These are phyloP conservation scores for Megacollybia marginata DNA, from an alignment of 768 basidiomycete genomes.

Conservation along the genomic window DNA sequence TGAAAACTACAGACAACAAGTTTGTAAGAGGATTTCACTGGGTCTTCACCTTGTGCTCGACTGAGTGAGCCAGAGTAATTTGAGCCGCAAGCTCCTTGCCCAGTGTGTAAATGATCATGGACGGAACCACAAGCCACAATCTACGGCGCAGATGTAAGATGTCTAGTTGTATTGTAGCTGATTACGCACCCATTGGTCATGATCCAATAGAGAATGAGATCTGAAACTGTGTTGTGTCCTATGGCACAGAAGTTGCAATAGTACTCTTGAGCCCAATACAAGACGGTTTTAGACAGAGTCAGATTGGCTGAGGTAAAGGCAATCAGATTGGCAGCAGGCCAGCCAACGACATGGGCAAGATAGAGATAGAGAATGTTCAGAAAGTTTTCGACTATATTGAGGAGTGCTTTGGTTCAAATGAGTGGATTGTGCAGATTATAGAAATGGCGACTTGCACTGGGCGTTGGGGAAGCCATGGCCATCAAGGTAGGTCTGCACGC, in stretches of 20 bases:
- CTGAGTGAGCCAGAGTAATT: neutral
- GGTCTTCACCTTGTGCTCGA: neutral
- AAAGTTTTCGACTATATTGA: conserved; percentile 76
- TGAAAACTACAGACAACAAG: too few relatives aligned
- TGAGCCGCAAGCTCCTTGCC: neutral
- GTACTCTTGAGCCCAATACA: conserved; percentile 81
- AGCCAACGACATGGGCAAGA: conserved; percentile 52
- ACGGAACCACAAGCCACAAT: neutral
- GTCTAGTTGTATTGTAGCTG: neutral
- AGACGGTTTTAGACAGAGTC: conserved; percentile 78
- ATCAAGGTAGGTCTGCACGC: conserved; percentile 51
- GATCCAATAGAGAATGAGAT: conserved; percentile 57
- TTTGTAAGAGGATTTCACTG: neutral
- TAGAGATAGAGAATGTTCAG: conserved; percentile 74
- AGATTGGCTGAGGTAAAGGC: conserved; percentile 69
- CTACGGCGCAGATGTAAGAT: neutral
- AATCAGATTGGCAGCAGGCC: conserved; percentile 63
- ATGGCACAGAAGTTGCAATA: conserved; percentile 65
- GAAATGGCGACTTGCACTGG: conserved; percentile 48
- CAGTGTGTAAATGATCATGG: neutral
- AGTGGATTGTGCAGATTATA: neutral
- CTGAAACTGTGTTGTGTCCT: conserved; percentile 59
- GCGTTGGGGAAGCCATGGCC: conserved; percentile 81
- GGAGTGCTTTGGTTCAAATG: conserved; percentile 42
- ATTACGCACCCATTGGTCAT: conserved; percentile 68